Evolutionary conservation across 2,329 filamentous ascomycete genomes (phyloP), one percentile per base, ranked within the genome.

Genomic region (Davidsoniella virescens): DNA sequence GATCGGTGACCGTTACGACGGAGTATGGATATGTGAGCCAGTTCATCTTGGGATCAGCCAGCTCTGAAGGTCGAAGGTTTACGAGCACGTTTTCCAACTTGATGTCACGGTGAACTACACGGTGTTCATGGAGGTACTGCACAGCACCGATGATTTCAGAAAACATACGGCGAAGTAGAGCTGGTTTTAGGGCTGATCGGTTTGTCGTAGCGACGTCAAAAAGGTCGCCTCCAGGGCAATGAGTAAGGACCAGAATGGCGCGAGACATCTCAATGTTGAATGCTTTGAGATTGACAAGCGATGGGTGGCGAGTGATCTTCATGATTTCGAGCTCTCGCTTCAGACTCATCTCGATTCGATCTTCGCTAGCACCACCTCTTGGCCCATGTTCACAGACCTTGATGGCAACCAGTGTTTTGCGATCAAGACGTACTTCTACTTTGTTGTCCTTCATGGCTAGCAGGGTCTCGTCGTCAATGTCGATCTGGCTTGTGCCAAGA

Each of bases 41-140:
- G 59, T 90, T 75, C 33, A 74, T 68, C 5, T 72, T 69, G 58
- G 69, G 54, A 59, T 76, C 71, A n/a, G 78, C 68, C 39, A 93
- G 75, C 60, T 84, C 76, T 25, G 75, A 62, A 4, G 76, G 69
- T 0, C 83, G 77, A 44, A 94, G 71, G 61, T 94, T 96, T 59
- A 96, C 83, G 26, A 98, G 79, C 40, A 95, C 86, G 63, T 96
- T 87, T 71, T 98, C 92, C 53, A 98, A 80, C 67, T 98, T 98
- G 65, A 98, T 93, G 64, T 98, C 92, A 54, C 92, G 80, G 63
- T 98, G 92, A 49, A 96, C 90, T 61, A 98, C 94, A 57, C 78
- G 81, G 58, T 84, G 72, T 49, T 77, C 70, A 64, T 98, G 92
- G 45, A 98, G 70, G 67, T 96, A 95, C 52, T 74, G 76, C 36